Conservation (phyloP, 768 basidiomycete genomes). For the Boletus rubescentipes region DNA sequence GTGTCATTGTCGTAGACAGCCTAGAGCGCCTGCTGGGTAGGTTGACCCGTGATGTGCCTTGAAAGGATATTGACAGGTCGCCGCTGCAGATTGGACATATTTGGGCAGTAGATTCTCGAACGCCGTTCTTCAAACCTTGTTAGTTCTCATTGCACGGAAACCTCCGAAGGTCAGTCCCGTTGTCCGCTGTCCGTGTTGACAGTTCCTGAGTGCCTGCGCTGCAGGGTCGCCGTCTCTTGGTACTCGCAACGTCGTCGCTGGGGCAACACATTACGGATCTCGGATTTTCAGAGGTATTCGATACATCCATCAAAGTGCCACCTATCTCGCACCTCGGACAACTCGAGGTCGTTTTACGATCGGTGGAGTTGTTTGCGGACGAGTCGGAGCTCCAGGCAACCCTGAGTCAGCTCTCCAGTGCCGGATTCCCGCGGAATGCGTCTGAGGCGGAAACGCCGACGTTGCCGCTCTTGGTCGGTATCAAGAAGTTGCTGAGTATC, state of each 20-base stretch:
- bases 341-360: constrained; percentile 75
- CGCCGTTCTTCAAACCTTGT: constrained; percentile 82
- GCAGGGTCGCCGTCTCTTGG: constrained; percentile 86
- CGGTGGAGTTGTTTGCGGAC: constrained; percentile 70
- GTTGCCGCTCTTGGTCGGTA: constrained; percentile 71
- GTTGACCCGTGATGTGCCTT: constrained; percentile 21
- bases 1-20: constrained; percentile 94
- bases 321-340: constrained; percentile 71
- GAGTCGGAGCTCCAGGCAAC: constrained; percentile 55
- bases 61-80: constrained; percentile 6
- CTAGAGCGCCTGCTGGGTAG: constrained; percentile 89
- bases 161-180: constrained; percentile 80
- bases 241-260: constrained; percentile 91
- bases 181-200: not conserved
- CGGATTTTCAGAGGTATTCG: constrained; percentile 87
- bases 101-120: constrained; percentile 98
- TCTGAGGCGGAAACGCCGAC: constrained; percentile 42
- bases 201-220: constrained; percentile 9
- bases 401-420: constrained; percentile 65
- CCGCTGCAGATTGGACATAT: constrained; percentile 82
- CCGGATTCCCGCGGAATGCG: constrained; percentile 58
- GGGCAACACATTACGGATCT: constrained; percentile 83
- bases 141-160: constrained; percentile 83
- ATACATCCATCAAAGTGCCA: constrained; percentile 81
- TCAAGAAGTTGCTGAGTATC: constrained; percentile 89